Evolutionary conservation across 495 filamentous ascomycete genomes (phyloP), one percentile per base, ranked within the genome.

Genomic region (Diplogelasinospora grovesii): DNA sequence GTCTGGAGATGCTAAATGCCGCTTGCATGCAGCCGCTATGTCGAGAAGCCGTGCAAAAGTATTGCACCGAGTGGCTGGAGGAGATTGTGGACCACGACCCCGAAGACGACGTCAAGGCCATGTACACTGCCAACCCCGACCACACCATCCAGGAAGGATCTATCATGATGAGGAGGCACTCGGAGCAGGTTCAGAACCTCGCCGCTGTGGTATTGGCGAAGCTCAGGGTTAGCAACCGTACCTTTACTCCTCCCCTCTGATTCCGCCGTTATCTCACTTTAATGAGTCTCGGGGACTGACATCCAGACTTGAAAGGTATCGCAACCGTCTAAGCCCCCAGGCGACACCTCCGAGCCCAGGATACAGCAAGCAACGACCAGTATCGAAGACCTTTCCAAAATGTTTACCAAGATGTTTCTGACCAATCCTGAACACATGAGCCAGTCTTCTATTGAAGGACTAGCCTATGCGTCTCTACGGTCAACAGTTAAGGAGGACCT

Each of bases 121-220:
- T 64, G 46, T 51, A 65, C 44, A 30, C 57, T 14, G 41, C 48
- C 35, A 64, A 69, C 21, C 63, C 65, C 27, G 61, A 60, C 21
- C 28, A 58, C 13, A 36, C 61, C 14, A 35, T 53, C 5, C 54
- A 59, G 22, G 62, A 64, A 36, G 67, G 68, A 13, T 68, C 69
- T 10, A 63, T 69, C 27, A 54, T 58, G 22, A 64, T 71, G 69
- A 57, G 63, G 26, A 63, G 57, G 39, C 74, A 77, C 56, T 74
- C 67, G 11, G 54, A 64, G 39, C 58, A 65, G 20, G 72, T 75
- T 15, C 71, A 69, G 44, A 66, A 70, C 38, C 63, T 93, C 29
- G 89, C 93, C 20, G 86, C 86, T n/a, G 81, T 95, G 47, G 76
- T 95, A 22, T 60, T 96, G 44, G 81, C 85, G 18, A 92, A 92